Percentiles rank a stretch among this genome's conserved stretches.
These are phyloP conservation scores for Alternaria arborescens DNA, from an alignment of 2,329 filamentous ascomycete genomes.

Conservation along the genomic window DNA sequence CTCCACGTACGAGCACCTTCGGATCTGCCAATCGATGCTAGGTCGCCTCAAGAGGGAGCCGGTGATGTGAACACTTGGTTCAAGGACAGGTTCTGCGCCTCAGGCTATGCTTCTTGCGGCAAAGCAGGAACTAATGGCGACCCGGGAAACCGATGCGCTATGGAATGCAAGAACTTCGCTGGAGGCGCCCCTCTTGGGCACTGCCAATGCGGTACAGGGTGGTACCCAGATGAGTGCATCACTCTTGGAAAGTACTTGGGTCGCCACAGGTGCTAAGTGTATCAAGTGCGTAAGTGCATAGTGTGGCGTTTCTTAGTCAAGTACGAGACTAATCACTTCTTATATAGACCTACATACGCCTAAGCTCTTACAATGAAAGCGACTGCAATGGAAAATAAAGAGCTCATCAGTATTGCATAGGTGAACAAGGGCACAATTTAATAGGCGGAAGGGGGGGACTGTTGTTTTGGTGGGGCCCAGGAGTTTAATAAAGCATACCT, in stretches of 20 bases:
- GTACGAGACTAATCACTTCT: background rate
- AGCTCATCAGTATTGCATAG: background rate
- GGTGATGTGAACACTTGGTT: background rate
- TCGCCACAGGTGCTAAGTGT: background rate
- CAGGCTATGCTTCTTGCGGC: background rate
- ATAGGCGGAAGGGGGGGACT: background rate
- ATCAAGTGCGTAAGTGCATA: background rate
- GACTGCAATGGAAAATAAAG: background rate
- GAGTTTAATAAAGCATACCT: too few species aligned
- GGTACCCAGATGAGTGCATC: background rate
- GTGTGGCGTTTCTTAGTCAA: background rate
- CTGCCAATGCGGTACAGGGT: background rate
- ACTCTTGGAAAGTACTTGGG: background rate
- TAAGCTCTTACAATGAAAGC: background rate
- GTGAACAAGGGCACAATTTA: accelerated
- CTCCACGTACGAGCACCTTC: background rate
- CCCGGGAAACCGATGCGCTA: background rate
- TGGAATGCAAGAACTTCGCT: background rate
- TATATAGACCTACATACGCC: background rate
- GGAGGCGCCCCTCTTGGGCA: background rate
- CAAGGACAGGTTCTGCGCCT: conserved; percentile 16
- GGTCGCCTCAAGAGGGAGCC: background rate
- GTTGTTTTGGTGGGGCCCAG: background rate
- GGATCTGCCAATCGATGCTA: background rate
- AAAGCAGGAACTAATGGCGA: background rate